Percentiles rank a stretch among this genome's conserved stretches.
Evolutionary conservation across 768 basidiomycete species (phyloP).

Genomic region (Tylopilus felleus): DNA sequence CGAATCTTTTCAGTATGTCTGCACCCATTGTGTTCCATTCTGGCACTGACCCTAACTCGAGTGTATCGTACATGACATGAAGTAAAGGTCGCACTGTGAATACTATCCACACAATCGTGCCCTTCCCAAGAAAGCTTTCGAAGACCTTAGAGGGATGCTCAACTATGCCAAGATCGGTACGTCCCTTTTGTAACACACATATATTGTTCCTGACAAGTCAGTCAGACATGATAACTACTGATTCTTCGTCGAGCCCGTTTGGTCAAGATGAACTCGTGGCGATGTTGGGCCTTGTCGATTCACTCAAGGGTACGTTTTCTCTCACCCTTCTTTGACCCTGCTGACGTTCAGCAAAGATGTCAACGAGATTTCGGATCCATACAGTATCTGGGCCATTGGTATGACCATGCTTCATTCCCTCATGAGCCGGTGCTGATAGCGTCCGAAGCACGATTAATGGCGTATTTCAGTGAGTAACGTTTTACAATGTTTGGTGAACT

Average conservation of each 20-base stretch:
- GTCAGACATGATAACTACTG: slow-evolving; percentile 15
- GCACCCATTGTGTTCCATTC: background rate
- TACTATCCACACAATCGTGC: slow-evolving; percentile 9
- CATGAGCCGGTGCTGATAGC: background rate
- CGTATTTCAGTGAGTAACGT: slow-evolving; percentile 7
- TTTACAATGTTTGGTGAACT: background rate
- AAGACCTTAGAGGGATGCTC: slow-evolving; percentile 15
- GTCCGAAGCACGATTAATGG: slow-evolving; percentile 12
- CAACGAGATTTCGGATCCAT: background rate
- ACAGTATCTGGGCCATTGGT: slow-evolving; percentile 16
- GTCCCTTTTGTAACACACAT: background rate
- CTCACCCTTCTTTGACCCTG: background rate
- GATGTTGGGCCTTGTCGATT: slow-evolving; percentile 14
- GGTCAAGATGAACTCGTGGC: slow-evolving; percentile 10
- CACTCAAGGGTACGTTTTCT: slow-evolving; percentile 5
- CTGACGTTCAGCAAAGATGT: slow-evolving; percentile 4
- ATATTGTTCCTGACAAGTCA: background rate
- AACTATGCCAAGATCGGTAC: slow-evolving; percentile 13
- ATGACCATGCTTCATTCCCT: background rate
- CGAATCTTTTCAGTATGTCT: background rate
- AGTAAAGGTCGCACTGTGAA: slow-evolving; percentile 16
- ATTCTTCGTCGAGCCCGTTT: slow-evolving; percentile 18
- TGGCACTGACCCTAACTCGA: background rate
- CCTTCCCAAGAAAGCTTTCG: slow-evolving; percentile 4
- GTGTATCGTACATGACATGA: background rate